Conservation (phyloP, 1,284 basidiomycete genomes). For the Gomphus bonarii region DNA sequence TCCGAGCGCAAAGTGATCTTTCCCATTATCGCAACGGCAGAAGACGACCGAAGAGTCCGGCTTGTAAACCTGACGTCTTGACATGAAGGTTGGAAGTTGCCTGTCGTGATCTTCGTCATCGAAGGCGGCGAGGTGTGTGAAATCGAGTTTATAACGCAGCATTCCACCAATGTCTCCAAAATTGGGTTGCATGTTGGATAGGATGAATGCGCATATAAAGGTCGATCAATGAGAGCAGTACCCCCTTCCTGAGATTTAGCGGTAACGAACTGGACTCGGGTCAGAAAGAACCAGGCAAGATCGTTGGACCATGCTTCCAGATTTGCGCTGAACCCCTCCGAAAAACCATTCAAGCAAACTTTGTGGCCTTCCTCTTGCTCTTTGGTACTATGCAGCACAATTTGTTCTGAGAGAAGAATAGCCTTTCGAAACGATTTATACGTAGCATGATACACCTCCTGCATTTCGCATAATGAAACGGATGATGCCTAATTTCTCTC, state of each 20-base stretch:
- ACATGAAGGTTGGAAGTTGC: neutral
- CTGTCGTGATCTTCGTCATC: constrained; percentile 71
- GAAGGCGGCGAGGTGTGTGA: constrained; percentile 61
- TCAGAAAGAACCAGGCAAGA: neutral
- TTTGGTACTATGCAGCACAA: constrained; percentile 69
- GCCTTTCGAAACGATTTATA: neutral
- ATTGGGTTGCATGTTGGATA: constrained; percentile 53
- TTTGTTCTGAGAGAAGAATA: constrained; percentile 49
- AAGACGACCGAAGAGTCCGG: neutral
- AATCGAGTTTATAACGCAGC: constrained; percentile 92
- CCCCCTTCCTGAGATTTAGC: constrained; percentile 85
- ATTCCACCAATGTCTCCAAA: constrained; percentile 97
- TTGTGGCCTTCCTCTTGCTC: constrained; percentile 78
- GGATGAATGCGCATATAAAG: neutral
- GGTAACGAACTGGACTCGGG: constrained; percentile 46
- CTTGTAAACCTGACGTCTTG: neutral
- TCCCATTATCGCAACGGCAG: neutral
- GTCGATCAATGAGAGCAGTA: too few relatives aligned
- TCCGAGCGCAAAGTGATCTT: neutral
- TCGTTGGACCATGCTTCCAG: constrained; percentile 48
- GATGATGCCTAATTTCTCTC: constrained; percentile 91
- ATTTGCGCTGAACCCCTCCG: constrained; percentile 90
- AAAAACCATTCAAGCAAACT: constrained; percentile 95
- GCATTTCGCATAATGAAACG: constrained; percentile 84
- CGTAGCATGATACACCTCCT: constrained; percentile 46